Evolutionary conservation across 1,139 yeast genomes (phyloP).

Genomic region (Cylindricascospora bacillispora): DNA sequence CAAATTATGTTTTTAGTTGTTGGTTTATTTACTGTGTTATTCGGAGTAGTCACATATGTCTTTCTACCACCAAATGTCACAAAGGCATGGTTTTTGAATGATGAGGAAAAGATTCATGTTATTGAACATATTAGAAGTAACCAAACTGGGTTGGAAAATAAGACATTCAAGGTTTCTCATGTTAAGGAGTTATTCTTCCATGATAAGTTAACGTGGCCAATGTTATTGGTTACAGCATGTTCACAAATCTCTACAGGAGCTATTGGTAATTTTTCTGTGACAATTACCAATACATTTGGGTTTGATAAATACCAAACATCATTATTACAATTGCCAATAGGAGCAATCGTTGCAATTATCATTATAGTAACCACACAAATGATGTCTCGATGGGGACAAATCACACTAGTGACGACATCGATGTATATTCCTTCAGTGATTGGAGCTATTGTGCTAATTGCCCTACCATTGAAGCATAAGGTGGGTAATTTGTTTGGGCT

Average conservation of each 20-base stretch:
- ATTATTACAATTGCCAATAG: conserved; percentile 34
- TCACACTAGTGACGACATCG: conserved; percentile 20
- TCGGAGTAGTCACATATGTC: conserved; percentile 36
- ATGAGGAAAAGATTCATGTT: conserved; percentile 38
- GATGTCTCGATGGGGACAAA: conserved; percentile 22
- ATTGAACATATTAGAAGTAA: conserved; percentile 39
- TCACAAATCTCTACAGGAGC: conserved; percentile 35
- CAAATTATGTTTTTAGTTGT: conserved; percentile 36
- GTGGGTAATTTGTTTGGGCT: conserved; percentile 28
- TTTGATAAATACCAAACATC: conserved; percentile 30
- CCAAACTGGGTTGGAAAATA: conserved; percentile 45
- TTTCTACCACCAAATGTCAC: conserved; percentile 43
- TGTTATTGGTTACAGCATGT: conserved; percentile 27
- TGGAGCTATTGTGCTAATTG: conserved; percentile 35
- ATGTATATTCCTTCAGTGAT: conserved; percentile 28
- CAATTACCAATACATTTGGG: conserved; percentile 37
- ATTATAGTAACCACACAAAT: conserved; percentile 24
- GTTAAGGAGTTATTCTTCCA: conserved; percentile 32
- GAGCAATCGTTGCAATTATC: conserved; percentile 30
- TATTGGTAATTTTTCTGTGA: conserved; percentile 35
- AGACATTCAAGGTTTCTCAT: conserved; percentile 41
- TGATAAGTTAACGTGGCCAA: conserved; percentile 37
- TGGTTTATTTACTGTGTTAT: conserved; percentile 37
- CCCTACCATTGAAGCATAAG: conserved; percentile 27
- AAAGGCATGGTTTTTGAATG: conserved; percentile 39